These are phyloP conservation scores for Verticillium zaregamsianum DNA, from an alignment of 2,329 filamentous ascomycete genomes.

Conservation along the genomic window DNA sequence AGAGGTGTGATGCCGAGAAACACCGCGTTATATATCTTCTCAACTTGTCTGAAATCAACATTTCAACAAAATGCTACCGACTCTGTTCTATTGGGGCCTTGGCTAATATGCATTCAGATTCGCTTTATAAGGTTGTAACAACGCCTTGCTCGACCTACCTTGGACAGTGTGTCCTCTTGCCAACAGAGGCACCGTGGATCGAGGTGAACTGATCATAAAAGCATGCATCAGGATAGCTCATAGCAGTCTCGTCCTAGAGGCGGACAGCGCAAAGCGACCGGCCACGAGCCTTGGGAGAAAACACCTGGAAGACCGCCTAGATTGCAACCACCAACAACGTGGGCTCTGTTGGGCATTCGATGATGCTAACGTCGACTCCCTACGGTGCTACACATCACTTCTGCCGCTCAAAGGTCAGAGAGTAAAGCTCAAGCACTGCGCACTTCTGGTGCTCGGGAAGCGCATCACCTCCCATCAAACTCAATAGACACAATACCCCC, in stretches of 20 bases:
- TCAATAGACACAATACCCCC: background rate
- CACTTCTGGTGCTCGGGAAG: background rate
- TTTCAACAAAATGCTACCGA: background rate
- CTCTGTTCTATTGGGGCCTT: no score
- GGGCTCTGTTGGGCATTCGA: background rate
- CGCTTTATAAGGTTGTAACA: background rate
- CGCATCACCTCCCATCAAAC: background rate
- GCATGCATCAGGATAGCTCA: background rate
- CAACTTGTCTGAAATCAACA: constrained; percentile 50
- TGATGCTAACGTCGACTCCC: background rate
- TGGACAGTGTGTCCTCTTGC: no score
- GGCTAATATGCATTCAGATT: background rate
- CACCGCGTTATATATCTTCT: constrained; percentile 66
- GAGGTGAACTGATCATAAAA: background rate
- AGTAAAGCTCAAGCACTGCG: background rate
- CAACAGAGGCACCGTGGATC: no score
- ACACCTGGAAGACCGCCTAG: background rate
- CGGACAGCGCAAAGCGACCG: background rate
- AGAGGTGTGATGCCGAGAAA: constrained; percentile 48
- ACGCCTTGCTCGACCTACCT: no score
- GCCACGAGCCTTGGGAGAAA: background rate
- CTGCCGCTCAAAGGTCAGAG: no score
- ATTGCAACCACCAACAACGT: background rate
- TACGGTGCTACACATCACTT: background rate
- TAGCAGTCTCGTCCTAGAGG: background rate